Evolutionary conservation across 2,329 filamentous ascomycete species (phyloP), one percentile per base, ranked within the genome.

Genomic region (Pestalotiopsis sp.): DNA sequence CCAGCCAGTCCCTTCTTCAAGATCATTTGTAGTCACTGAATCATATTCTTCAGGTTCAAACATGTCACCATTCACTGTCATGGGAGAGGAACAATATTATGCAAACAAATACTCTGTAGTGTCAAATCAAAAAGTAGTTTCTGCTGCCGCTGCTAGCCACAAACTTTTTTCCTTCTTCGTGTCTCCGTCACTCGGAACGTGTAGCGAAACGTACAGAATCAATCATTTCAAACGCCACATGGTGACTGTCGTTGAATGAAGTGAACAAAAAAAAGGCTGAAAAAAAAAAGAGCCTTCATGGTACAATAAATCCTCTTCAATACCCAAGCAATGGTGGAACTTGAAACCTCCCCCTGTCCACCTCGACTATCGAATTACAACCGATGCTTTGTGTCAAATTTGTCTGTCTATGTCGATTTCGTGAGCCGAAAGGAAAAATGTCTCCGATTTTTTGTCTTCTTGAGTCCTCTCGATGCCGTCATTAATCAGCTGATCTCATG

Each of bases 351-450:
- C 27, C 57, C 64, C 69, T 68, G 71, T 66, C 70, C 25, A 72
- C 76, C 71, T 73, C 71, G 68, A 68, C 68, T 72, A 72, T 73
- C 73, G 73, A 75, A 76, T 76, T 75, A 77, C 75, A 66, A 75
- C 72, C 72, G 68, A 74, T 77, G 72, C 72, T 52, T 75, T 72
- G 75, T 75, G 74, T 71, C 72, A 71, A 72, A 52, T 67, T 62
- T 68, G 70, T 72, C 73, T 62, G 74, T 78, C 77, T 78, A 78
- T 78, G 69, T 73, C 69, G 69, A 69, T 73, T 73, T 76, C 72
- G 72, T 60, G n/a, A 23, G 56, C 69, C 71, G 69, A 71, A 66
- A 73, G 69, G 70, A 72, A 67, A 73, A 71, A 73, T 73, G 68
- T 72, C 41, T 64, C 61, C 61, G 61, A 72, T n/a, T 52, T 66